phyloP scores from a whole-genome alignment of 179 eudicot species.

The Spergularia azorica region DNA sequence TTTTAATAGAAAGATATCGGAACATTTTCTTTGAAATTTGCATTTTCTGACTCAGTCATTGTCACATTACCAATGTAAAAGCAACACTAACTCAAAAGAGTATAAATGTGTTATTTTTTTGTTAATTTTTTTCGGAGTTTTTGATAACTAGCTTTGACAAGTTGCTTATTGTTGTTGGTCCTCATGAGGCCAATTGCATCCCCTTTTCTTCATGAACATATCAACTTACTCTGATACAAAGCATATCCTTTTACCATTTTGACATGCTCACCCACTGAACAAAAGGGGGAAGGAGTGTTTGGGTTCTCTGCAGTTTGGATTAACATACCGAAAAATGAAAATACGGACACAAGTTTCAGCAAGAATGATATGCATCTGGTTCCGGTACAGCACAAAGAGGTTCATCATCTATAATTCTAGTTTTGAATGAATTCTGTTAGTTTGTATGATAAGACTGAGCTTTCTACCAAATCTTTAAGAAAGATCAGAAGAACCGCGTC shows the following conservation, averaged over 20 bases:
- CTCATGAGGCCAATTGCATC: slow-evolving; percentile 15
- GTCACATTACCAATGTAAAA: neutral
- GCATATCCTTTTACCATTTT: neutral
- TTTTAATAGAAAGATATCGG: too few species aligned
- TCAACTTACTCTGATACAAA: slow-evolving; percentile 1
- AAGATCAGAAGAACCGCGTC: neutral
- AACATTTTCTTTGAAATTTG: neutral
- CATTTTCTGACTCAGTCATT: neutral
- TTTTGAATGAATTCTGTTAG: neutral
- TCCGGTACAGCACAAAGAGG: too few species aligned
- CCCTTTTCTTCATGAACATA: neutral
- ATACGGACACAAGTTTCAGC: too few species aligned
- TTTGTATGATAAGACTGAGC: neutral
- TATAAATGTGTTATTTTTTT: neutral
- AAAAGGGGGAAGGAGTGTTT: neutral
- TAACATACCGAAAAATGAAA: too few species aligned
- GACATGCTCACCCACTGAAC: slow-evolving; percentile 1
- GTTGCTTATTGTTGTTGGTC: slow-evolving; percentile 8
- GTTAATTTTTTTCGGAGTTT: neutral
- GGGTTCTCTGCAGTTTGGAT: neutral
- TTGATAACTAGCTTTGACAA: neutral
- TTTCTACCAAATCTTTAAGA: neutral
- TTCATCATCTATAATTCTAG: neutral
- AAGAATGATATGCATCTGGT: too few species aligned
- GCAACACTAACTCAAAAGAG: neutral